phyloP scores from a whole-genome alignment of 164 flowering plant genomes.

The Stephania japonica region DNA sequence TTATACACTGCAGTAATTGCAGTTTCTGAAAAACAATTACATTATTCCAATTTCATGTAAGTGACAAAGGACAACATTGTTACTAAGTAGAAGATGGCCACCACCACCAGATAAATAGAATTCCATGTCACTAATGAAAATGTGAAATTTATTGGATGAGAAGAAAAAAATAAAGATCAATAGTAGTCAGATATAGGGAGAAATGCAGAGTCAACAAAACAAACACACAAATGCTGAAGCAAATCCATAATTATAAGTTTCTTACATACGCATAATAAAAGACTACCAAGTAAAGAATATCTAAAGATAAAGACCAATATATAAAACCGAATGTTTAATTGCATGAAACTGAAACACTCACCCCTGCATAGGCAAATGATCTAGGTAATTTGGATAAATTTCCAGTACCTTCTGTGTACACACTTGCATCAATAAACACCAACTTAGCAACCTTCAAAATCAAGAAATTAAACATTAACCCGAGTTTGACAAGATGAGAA shows the following conservation, averaged over 20 bases:
- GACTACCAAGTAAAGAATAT: not conserved
- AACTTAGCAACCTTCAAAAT: slow-evolving; percentile 66
- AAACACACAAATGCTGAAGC: not conserved
- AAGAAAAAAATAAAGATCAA: too few species aligned
- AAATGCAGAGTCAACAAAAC: not conserved
- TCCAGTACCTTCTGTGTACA: slow-evolving; percentile 85
- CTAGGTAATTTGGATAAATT: slow-evolving; percentile 58
- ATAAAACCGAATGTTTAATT: not conserved
- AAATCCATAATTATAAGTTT: too few species aligned
- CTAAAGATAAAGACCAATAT: not conserved
- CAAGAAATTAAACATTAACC: not conserved
- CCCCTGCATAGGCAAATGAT: slow-evolving; percentile 81
- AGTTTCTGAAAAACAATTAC: too few species aligned
- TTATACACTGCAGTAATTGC: too few species aligned
- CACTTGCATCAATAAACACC: slow-evolving; percentile 89
- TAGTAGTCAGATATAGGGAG: too few species aligned
- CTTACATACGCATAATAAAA: not conserved
- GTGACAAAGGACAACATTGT: too few species aligned
- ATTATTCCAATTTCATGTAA: too few species aligned
- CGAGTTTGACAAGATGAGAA: not conserved
- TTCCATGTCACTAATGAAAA: too few species aligned
- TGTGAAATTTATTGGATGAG: too few species aligned
- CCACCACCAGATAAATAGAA: too few species aligned
- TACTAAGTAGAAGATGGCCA: too few species aligned
- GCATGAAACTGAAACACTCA: slow-evolving; percentile 23